phyloP scores from a whole-genome alignment of 1,284 basidiomycete genomes.

The Ceratobasidium sp. region DNA sequence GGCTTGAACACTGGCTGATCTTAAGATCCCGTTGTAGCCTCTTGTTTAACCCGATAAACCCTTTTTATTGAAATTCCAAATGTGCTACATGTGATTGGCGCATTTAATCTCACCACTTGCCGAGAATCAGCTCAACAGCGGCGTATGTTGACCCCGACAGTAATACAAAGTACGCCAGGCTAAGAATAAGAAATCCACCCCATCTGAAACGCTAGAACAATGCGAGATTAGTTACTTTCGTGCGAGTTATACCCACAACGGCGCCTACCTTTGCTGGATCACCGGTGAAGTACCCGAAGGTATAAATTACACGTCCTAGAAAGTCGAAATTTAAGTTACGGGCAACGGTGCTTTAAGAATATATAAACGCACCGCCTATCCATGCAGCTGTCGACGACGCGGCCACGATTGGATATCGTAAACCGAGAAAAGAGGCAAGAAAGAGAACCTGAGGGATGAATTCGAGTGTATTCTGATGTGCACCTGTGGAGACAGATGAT shows the following conservation, averaged over 20 bases:
- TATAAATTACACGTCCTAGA: slow-evolving; percentile 29
- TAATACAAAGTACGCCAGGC: slow-evolving; percentile 15
- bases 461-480: slow-evolving; percentile 25
- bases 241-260: background rate
- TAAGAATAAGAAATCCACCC: slow-evolving; percentile 10
- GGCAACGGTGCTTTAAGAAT: no score
- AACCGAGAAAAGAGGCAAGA: slow-evolving; percentile 21
- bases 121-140: slow-evolving; percentile 17
- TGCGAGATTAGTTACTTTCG: background rate
- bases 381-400: slow-evolving; percentile 21
- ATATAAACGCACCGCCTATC: background rate
- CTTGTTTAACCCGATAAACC: background rate
- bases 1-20: background rate
- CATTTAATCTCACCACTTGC: slow-evolving; percentile 20
- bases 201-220: slow-evolving; percentile 10
- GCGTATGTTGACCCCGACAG: slow-evolving; percentile 19
- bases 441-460: slow-evolving; percentile 28
- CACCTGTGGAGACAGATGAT: background rate
- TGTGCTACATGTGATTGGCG: background rate
- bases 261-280: slow-evolving; percentile 28
- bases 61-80: background rate
- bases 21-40: background rate
- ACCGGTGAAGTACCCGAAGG: slow-evolving; percentile 25
- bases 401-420: slow-evolving; percentile 12
- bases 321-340: background rate